Evolutionary conservation across 495 filamentous ascomycete species (phyloP).

Genomic region (Penicillium fimorum): DNA sequence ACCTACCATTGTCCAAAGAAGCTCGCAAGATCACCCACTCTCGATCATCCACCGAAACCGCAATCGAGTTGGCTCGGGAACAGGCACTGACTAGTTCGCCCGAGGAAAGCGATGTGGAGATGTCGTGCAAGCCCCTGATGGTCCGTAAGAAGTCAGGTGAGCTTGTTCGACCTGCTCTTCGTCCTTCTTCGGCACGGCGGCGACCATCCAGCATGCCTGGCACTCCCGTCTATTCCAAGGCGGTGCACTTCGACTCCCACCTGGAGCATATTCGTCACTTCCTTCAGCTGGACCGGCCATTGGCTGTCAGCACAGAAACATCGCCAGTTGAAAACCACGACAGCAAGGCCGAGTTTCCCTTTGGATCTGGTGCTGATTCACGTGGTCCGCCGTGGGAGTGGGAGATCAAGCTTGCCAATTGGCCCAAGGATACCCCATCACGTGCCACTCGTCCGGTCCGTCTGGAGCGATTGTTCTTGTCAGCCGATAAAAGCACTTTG

Average conservation of each 20-base stretch:
- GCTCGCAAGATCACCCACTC: conserved; percentile 74
- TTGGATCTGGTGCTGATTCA: conserved; percentile 54
- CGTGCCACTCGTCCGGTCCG: conserved; percentile 65
- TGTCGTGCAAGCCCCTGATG: conserved; percentile 71
- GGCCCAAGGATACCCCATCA: conserved; percentile 66
- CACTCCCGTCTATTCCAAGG: conserved; percentile 91
- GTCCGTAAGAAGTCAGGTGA: conserved; percentile 98
- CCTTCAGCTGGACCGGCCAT: conserved; percentile 84
- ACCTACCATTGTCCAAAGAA: conserved; percentile 49
- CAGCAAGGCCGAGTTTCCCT: conserved; percentile 83
- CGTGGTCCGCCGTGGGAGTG: conserved; percentile 65
- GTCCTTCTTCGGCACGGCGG: conserved; percentile 64
- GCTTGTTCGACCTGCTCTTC: conserved; percentile 87
- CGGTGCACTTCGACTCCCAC: conserved; percentile 92
- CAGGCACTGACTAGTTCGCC: conserved; percentile 61
- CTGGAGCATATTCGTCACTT: conserved; percentile 96
- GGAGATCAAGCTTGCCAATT: conserved; percentile 82
- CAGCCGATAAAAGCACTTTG: conserved; percentile 78
- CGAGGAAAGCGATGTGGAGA: conserved; percentile 58
- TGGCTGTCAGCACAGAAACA: conserved; percentile 93
- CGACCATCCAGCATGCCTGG: conserved; percentile 96
- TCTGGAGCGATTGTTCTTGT: conserved; percentile 82
- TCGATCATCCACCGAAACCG: conserved; percentile 78
- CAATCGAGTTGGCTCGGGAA: conserved; percentile 52
- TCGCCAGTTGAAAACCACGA: conserved; percentile 88